Conservation (phyloP, 2,329 filamentous ascomycete species). For the Pseudogymnoascus destructans region DNA sequence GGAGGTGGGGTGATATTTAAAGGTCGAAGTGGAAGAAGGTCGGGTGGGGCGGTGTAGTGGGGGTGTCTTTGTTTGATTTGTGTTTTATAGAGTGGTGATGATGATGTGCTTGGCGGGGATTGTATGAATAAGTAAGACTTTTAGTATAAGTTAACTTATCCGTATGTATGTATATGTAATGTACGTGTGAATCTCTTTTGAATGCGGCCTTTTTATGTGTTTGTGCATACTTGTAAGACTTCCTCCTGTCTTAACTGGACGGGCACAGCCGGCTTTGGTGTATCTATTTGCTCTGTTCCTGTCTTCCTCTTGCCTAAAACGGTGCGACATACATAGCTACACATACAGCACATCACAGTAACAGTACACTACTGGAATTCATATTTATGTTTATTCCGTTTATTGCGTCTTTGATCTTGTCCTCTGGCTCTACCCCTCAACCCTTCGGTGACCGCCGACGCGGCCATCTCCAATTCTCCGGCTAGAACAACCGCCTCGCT, state of each 20-base stretch:
- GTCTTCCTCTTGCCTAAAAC: conserved; percentile 2
- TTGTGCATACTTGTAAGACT: neutral
- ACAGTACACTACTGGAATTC: neutral
- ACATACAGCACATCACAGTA: neutral
- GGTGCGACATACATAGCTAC: neutral
- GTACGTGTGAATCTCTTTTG: neutral
- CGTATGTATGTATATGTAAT: neutral
- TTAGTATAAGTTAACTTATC: neutral
- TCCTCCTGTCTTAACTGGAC: neutral
- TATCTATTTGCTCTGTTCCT: neutral
- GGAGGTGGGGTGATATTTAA: conserved; percentile 2
- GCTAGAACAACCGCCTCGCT: neutral
- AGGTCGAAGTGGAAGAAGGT: neutral
- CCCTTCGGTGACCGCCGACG: neutral
- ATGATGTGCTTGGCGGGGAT: conserved; percentile 5
- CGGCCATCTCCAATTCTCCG: neutral
- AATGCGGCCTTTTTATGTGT: neutral
- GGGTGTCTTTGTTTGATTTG: neutral
- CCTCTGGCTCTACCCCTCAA: neutral
- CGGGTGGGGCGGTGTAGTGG: neutral
- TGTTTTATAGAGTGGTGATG: conserved; percentile 5
- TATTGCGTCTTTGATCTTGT: neutral
- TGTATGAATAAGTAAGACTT: neutral
- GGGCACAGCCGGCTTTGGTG: neutral
- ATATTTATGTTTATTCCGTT: neutral